Percentiles rank a stretch among this genome's conserved stretches.
Conservation (phyloP, 1,284 basidiomycete genomes). For the Trichosporon sp. region DNA sequence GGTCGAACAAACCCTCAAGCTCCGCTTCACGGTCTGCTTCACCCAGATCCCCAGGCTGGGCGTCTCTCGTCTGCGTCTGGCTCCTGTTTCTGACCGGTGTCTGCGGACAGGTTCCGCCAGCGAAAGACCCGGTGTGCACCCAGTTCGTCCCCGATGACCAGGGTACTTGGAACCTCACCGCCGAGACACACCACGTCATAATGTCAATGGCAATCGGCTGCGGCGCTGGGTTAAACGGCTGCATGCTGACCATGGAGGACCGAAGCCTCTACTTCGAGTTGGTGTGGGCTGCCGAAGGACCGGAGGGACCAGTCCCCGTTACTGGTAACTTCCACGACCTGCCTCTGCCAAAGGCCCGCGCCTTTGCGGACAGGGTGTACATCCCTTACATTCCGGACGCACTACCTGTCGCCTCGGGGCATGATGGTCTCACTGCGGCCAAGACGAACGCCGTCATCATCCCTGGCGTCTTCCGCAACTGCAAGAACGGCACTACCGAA, state of each 20-base stretch:
- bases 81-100: not conserved
- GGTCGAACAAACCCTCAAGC: not conserved
- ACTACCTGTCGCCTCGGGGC: not conserved
- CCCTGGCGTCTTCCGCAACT: not conserved
- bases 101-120: not conserved
- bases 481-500: not conserved
- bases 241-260: not conserved
- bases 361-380: not conserved
- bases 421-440: not conserved
- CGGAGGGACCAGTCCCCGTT: not conserved
- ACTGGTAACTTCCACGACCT: not conserved
- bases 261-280: not conserved
- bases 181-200: not conserved
- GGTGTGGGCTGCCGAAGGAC: not conserved
- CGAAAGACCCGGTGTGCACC: not conserved
- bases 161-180: not conserved
- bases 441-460: not conserved
- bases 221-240: not conserved
- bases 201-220: not conserved
- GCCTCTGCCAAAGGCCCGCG: not conserved
- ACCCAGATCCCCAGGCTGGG: not conserved
- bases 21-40: not conserved
- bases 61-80: not conserved
- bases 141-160: not conserved
- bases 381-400: not conserved